Evolutionary conservation across 352 stramenopile species (phyloP).

Genomic region (Phytophthora pini): DNA sequence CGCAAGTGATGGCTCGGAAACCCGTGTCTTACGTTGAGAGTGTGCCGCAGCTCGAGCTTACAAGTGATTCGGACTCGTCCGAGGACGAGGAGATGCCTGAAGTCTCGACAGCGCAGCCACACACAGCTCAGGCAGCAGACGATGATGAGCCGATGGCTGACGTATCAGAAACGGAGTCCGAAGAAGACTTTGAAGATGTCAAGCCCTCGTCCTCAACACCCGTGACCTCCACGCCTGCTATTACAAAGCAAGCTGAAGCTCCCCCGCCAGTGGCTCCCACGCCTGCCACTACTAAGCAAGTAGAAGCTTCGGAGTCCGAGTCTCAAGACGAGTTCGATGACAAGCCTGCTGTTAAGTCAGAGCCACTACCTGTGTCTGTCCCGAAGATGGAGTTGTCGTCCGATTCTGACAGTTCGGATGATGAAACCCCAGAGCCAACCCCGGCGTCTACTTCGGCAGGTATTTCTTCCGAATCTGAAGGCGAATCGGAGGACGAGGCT

Average conservation of each 20-base stretch:
- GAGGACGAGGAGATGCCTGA: constrained; percentile 36
- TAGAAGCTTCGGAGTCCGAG: constrained; percentile 9
- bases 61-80: constrained; percentile 48
- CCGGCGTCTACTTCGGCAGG: not conserved
- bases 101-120: not conserved
- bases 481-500: constrained; percentile 16
- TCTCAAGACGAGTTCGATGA: constrained; percentile 22
- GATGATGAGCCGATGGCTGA: constrained; percentile 23
- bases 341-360: constrained; percentile 6
- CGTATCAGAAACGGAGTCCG: constrained; percentile 24
- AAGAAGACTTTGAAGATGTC: constrained; percentile 41
- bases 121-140: not conserved
- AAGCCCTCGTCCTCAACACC: constrained; percentile 16
- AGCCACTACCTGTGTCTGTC: constrained; percentile 1
- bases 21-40: constrained; percentile 57
- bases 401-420: constrained; percentile 34
- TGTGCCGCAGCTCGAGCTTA: constrained; percentile 63
- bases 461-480: constrained; percentile 17
- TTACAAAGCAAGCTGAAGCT: constrained; percentile 2
- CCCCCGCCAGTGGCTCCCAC: not conserved
- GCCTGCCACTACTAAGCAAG: not conserved
- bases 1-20: constrained; percentile 12
- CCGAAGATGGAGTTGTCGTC: constrained; percentile 23
- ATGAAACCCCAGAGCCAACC: constrained; percentile 22
- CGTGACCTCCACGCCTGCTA: not conserved